Evolutionary conservation across 345 rosid species (phyloP).

Genomic region (Stellera chamaejasme): DNA sequence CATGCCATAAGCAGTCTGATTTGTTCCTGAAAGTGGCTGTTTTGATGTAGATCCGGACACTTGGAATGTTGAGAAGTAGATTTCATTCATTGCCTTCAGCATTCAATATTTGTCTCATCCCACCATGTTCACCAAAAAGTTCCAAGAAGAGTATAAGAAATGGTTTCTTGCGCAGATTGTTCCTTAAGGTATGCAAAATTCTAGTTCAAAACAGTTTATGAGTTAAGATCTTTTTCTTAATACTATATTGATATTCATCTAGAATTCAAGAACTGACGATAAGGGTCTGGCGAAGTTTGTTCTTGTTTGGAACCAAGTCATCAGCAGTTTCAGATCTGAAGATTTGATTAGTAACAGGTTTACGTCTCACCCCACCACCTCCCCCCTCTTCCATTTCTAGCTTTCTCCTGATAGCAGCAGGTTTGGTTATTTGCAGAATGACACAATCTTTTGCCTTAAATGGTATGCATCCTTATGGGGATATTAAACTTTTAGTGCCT

Average conservation of each 20-base stretch:
- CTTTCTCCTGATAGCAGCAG: too few relatives aligned
- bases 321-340: conserved; percentile 62
- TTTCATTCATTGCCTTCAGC: conserved; percentile 87
- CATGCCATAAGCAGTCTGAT: conserved; percentile 8
- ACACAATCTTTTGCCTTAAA: too few relatives aligned
- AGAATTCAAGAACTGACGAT: conserved; percentile 43
- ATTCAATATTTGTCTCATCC: conserved; percentile 60
- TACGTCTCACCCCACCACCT: neutral
- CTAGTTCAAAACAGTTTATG: conserved; percentile 1
- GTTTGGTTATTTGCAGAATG: too few relatives aligned
- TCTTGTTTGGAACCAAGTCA: conserved; percentile 87
- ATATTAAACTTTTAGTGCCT: conserved; percentile 5
- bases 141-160: conserved; percentile 31
- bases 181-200: conserved; percentile 43
- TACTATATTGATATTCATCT: conserved; percentile 10
- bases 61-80: conserved; percentile 95
- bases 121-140: conserved; percentile 50
- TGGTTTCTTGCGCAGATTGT: conserved; percentile 33
- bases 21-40: conserved; percentile 17
- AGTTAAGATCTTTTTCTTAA: conserved; percentile 2
- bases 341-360: conserved; percentile 93
- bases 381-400: too few relatives aligned
- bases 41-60: conserved; percentile 67
- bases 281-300: conserved; percentile 69
- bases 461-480: conserved; percentile 1